These are phyloP conservation scores for Rhodotorula sp. DNA, from an alignment of 1,284 basidiomycete genomes.

Conservation along the genomic window DNA sequence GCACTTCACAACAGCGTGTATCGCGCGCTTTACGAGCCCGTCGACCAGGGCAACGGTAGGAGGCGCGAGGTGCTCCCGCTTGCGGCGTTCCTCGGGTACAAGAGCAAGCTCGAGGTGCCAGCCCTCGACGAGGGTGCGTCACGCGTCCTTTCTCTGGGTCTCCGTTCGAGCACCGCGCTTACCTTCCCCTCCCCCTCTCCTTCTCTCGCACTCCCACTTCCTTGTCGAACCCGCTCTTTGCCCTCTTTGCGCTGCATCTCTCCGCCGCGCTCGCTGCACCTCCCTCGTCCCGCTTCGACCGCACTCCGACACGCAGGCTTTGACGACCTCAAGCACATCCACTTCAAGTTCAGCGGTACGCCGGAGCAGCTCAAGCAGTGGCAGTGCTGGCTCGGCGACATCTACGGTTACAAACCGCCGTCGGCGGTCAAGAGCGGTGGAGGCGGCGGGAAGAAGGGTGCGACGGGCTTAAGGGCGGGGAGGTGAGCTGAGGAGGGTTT, in stretches of 20 bases:
- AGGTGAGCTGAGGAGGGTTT: neutral
- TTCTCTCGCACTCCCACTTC: neutral
- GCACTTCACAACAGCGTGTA: conserved; percentile 64
- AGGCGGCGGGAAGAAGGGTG: neutral
- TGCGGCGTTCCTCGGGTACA: conserved; percentile 21
- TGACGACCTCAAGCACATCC: conserved; percentile 69
- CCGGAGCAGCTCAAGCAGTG: conserved; percentile 12
- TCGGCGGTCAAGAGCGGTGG: neutral
- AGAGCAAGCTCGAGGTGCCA: conserved; percentile 15
- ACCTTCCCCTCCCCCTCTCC: neutral
- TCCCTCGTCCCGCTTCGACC: neutral
- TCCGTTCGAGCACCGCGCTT: too few species aligned
- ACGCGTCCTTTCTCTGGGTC: neutral
- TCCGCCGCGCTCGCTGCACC: neutral
- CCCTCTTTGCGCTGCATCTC: too few species aligned
- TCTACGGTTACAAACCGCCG: conserved; percentile 14
- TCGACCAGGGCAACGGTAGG: conserved; percentile 48
- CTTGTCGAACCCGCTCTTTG: neutral
- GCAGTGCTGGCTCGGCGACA: conserved; percentile 26
- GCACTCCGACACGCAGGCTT: conserved; percentile 62
- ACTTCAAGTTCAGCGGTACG: conserved; percentile 73
- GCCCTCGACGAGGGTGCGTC: conserved; percentile 27
- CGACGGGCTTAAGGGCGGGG: neutral
- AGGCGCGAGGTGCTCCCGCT: conserved; percentile 30
- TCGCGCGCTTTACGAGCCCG: conserved; percentile 17